A percentile compares a stretch with the other conserved stretches of the same genome.
Conservation (phyloP, 805 yeast species). For the Yarrowia yakushimensis region DNA sequence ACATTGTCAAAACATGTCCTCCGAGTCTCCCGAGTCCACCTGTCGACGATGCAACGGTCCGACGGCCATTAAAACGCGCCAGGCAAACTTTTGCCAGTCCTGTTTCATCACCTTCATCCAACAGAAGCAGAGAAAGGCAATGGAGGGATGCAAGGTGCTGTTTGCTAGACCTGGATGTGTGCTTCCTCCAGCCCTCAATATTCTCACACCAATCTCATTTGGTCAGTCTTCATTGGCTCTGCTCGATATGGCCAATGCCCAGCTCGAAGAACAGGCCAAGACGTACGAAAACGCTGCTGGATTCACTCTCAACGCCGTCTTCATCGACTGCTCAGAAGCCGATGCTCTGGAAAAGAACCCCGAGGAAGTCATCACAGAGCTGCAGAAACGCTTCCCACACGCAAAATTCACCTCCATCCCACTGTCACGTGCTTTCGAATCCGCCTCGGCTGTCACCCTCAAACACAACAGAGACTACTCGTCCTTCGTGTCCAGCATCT, state of each 20-base stretch:
- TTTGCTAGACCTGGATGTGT: conserved; percentile 42
- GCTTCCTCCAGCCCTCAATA: conserved; percentile 41
- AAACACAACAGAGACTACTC: conserved; percentile 16
- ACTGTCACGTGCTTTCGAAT: background rate
- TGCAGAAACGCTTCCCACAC: conserved; percentile 29
- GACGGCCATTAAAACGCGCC: conserved; percentile 4
- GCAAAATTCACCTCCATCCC: conserved; percentile 24
- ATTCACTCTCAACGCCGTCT: conserved; percentile 53
- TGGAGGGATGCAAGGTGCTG: conserved; percentile 75
- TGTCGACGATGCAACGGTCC: conserved; percentile 15
- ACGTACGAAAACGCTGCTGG: conserved; percentile 67
- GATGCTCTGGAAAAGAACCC: conserved; percentile 17
- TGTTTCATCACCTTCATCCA: conserved; percentile 74
- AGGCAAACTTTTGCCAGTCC: conserved; percentile 25
- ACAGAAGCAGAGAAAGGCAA: conserved; percentile 75
- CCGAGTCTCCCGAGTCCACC: background rate
- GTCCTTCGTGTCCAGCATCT: background rate
- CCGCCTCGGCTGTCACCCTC: background rate
- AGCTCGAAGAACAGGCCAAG: conserved; percentile 58
- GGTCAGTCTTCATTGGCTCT: conserved; percentile 65
- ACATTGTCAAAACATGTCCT: background rate
- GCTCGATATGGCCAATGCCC: conserved; percentile 59
- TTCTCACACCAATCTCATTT: conserved; percentile 62
- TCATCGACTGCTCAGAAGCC: conserved; percentile 39
- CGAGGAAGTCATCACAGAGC: conserved; percentile 27